A percentile compares a stretch with the other conserved stretches of the same genome.
phyloP scores from a whole-genome alignment of 208 protist genomes.

The Pavlovales sp. region DNA sequence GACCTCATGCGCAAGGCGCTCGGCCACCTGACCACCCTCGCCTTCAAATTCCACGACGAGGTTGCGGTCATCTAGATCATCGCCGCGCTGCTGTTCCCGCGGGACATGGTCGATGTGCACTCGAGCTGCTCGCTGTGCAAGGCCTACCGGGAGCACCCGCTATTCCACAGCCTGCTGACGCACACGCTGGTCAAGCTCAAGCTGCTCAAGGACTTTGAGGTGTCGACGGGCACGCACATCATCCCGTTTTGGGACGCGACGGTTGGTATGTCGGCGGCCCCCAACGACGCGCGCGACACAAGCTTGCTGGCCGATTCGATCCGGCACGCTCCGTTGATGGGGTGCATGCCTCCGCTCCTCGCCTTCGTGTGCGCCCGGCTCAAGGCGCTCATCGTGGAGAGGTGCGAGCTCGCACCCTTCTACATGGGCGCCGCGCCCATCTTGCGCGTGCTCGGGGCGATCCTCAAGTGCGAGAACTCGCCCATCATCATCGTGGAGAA shows the following conservation, averaged over 20 bases:
- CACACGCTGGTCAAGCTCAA: not conserved
- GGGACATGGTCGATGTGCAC: not conserved
- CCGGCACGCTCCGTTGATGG: too few species aligned
- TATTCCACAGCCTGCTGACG: not conserved
- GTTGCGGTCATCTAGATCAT: not conserved
- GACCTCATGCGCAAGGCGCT: not conserved
- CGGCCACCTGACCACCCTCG: not conserved
- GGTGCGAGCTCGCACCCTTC: not conserved
- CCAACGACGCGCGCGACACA: not conserved
- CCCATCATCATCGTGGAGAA: not conserved
- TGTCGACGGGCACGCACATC: not conserved
- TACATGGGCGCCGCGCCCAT: not conserved
- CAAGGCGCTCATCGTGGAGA: too few species aligned
- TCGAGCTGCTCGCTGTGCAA: not conserved
- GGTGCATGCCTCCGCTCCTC: not conserved
- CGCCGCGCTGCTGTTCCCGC: not conserved
- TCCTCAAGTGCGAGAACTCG: not conserved
- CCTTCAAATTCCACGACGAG: not conserved
- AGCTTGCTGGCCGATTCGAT: not conserved
- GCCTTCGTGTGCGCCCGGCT: not conserved
- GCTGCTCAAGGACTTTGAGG: not conserved
- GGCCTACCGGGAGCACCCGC: not conserved
- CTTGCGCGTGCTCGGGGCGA: not conserved
- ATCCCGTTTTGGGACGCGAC: not conserved
- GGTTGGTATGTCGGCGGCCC: not conserved